A percentile compares a stretch with the other conserved stretches of the same genome.
These are phyloP conservation scores for Pythium phragmitis DNA, from an alignment of 352 stramenopile species.

Conservation along the genomic window DNA sequence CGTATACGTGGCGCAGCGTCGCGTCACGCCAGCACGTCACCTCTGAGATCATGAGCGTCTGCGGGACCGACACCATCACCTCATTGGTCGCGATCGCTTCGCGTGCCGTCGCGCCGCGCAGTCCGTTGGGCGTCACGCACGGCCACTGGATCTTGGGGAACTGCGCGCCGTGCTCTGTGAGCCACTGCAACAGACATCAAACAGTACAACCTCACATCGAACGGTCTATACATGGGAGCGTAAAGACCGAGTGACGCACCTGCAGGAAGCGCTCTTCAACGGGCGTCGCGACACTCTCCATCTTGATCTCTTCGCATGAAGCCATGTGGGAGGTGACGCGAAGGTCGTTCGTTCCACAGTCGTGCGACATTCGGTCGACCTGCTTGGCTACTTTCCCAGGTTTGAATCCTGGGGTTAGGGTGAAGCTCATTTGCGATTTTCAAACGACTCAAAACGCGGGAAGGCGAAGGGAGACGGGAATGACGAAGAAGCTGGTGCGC, in stretches of 20 bases:
- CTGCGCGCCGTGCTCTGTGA: conserved; percentile 58
- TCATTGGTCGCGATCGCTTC: conserved; percentile 55
- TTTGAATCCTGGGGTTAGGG: conserved; percentile 1
- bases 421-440: conserved; percentile 4
- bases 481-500: conserved; percentile 1
- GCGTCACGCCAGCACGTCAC: conserved; percentile 52
- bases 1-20: conserved; percentile 44
- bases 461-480: not conserved
- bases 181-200: conserved; percentile 40
- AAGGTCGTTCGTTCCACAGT: conserved; percentile 6
- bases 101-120: conserved; percentile 60
- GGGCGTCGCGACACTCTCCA: conserved; percentile 11
- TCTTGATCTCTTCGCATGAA: conserved; percentile 2
- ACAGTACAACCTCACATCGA: no score
- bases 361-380: conserved; percentile 8
- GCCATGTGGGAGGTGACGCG: conserved; percentile 11
- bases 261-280: conserved; percentile 53
- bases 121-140: conserved; percentile 37
- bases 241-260: conserved; percentile 13
- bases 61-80: conserved; percentile 68
- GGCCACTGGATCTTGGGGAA: conserved; percentile 85
- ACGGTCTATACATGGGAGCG: not conserved
- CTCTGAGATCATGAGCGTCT: conserved; percentile 73
- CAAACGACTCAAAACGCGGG: conserved; percentile 4
- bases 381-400: not conserved